These are phyloP conservation scores for Vitis riparia DNA, from an alignment of 164 flowering plant species.

Conservation along the genomic window DNA sequence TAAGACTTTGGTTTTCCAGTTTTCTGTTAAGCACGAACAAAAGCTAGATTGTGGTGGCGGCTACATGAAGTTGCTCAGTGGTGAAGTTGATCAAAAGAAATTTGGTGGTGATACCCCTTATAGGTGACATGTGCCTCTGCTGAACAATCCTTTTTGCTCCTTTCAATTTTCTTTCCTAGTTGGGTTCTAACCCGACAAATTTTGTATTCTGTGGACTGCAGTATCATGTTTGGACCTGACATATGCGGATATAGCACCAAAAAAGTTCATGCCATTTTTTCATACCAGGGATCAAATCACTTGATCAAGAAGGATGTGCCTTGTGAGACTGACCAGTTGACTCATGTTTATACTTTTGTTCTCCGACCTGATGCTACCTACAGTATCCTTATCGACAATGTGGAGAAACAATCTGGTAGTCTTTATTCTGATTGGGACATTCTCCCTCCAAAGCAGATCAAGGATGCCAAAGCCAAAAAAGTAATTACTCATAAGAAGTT, in stretches of 20 bases:
- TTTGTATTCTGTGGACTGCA: constrained; percentile 28
- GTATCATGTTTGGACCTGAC: constrained; percentile 98
- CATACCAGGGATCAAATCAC: constrained; percentile 59
- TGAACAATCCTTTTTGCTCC: not conserved
- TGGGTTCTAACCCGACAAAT: not conserved
- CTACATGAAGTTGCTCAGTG: constrained; percentile 95
- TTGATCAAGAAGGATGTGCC: constrained; percentile 95
- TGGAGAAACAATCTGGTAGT: constrained; percentile 84
- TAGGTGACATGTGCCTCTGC: constrained; percentile 39
- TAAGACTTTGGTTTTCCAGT: constrained; percentile 87
- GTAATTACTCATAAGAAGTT: constrained; percentile 23
- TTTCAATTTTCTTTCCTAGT: constrained; percentile 5
- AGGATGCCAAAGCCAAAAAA: constrained; percentile 95
- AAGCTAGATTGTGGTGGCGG: constrained; percentile 99
- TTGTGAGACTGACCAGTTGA: constrained; percentile 92
- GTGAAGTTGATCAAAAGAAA: constrained; percentile 81
- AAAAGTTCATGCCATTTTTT: constrained; percentile 90
- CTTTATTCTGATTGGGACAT: constrained; percentile 82
- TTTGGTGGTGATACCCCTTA: constrained; percentile 97
- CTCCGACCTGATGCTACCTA: constrained; percentile 93
- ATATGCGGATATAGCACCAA: constrained; percentile 92
- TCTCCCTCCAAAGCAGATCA: constrained; percentile 84
- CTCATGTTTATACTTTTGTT: constrained; percentile 87
- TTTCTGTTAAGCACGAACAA: constrained; percentile 91
- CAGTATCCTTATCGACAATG: constrained; percentile 86